These are phyloP conservation scores for Naumovozyma dairenensis DNA, from an alignment of 805 yeast species.

Conservation along the genomic window DNA sequence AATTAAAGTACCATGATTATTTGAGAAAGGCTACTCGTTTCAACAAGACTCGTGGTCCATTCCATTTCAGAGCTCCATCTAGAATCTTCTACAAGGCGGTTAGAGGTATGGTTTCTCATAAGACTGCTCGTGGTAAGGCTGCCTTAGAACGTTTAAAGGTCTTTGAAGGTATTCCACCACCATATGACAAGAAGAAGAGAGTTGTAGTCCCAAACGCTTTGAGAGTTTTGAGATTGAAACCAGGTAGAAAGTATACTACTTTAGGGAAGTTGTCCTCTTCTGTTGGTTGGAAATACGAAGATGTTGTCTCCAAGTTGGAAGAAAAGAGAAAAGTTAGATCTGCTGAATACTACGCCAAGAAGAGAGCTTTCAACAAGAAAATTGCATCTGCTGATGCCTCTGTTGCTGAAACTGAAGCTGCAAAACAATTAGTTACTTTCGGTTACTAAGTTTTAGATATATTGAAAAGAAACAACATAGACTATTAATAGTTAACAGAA, in stretches of 20 bases:
- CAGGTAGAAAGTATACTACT: conserved; percentile 99
- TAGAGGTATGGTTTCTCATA: conserved; percentile 99
- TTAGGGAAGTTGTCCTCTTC: conserved; percentile 92
- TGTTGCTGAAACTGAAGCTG: conserved; percentile 82
- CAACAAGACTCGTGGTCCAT: conserved; percentile 99
- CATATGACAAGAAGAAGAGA: conserved; percentile 99
- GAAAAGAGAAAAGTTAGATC: conserved; percentile 98
- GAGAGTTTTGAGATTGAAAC: conserved; percentile 97
- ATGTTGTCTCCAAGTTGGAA: conserved; percentile 93
- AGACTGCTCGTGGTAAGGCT: conserved; percentile 99
- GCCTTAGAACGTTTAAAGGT: conserved; percentile 99
- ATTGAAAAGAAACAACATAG: no score
- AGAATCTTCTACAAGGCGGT: conserved; percentile 99
- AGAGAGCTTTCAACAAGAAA: conserved; percentile 93
- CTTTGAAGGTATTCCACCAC: conserved; percentile 99
- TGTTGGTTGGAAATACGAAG: conserved; percentile 99
- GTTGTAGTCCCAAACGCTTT: conserved; percentile 99
- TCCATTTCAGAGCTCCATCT: conserved; percentile 99
- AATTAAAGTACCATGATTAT: conserved; percentile 99
- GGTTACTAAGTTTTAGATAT: conserved; percentile 96
- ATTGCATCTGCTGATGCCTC: conserved; percentile 75
- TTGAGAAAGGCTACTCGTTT: conserved; percentile 97
- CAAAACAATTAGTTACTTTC: conserved; percentile 87
- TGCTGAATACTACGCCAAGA: conserved; percentile 98
- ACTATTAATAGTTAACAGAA: no score